Base-by-base conservation (phyloP, 2,329 filamentous ascomycete species). In the Diaporthe sp. region DNA sequence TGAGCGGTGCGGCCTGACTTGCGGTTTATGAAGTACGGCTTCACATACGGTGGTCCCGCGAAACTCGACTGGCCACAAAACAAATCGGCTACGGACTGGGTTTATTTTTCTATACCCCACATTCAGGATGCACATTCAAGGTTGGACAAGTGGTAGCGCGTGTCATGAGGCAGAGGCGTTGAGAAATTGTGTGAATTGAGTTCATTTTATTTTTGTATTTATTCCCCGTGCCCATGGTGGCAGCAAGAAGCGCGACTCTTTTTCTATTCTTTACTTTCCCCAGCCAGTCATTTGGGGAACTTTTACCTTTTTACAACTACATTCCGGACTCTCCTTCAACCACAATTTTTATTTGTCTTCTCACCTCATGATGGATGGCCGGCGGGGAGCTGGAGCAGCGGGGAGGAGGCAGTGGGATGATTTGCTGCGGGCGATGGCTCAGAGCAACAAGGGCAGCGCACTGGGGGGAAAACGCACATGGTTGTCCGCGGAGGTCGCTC, bases 1-100 rank as follows among this genome's bases (percentile, higher is more conserved):
- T 91, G 77, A 81, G 44, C 34, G 34, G 34, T 34, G 34, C 34
- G 34, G 34, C 39, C 9, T 25, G 46, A 25, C 17, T 34, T 42
- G 12, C 15, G 39, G 28, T 22, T 6, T 0, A 28, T 4, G 2
- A 13, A 17, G 22, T 22, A 19, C 9, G 25, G 62, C 49, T 53
- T 51, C 17, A 37, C 12, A 39, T 17, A 3, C 53, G 10, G 10
- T 53, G 49, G 34, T 13, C 6, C 39, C 17, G 6, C 22, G 15
- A 39, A 17, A 31, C 42, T 28, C 25, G 58, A 44, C 44, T 12
- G 49, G 49, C 58, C n/a, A 19, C 37, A 42, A 15, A 46, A 25
- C 25, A 28, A 17, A 42, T 25, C 58, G 25, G 44, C 25, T 73
- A 61, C 61, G 59, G 71, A 55, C 61, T 46, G 58, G 49, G 55